Base-by-base conservation (phyloP, 805 yeast genomes). In the Candida cerambycidarum region DNA sequence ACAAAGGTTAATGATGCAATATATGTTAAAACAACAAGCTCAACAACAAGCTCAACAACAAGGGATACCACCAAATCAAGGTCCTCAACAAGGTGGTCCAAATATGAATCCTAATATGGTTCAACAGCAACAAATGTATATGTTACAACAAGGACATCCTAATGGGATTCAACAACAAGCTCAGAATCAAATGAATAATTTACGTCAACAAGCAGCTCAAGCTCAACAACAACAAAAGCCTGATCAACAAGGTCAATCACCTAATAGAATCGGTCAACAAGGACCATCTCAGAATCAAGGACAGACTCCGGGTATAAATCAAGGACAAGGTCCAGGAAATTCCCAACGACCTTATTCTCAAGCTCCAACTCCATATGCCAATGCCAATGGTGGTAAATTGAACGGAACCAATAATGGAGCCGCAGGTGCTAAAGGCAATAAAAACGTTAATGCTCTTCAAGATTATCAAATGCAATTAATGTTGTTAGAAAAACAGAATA, bases 401-500 rank as follows among this genome's bases (percentile, higher is more conserved):
- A 53, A 56, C 32, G 35, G 25, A 14, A 29, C 19, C 5, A 23
- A 11, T 23, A 38, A 38, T n/a, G 36, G 35, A 19, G 16, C 39
- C 15, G 34, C 25, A 15, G 45, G 41, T 34, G 32, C 32, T 23
- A 24, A 27, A 13, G 31, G 15, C 44, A 55, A 49, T 33, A 55
- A 67, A 34, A 68, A 68, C 51, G 69, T 65, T 44, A 75, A 73
- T 54, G 90, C 92, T 1, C 65, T 87, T 30, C 87, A 83, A 53
- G 95, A 87, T 57, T 87, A 88, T 60, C 95, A 87, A 59, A 81
- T 79, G 71, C 92, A 86, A 61, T 66, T 86, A 51, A 76, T 85
- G 76, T 58, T 83, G 41, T 65, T 88, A 56, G 95, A 87, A 54
- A 78, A 78, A 49, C 90, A 85, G 58, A 87, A 85, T 61, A 82